phyloP scores from a whole-genome alignment of 164 flowering plant species.

The Vitis amurensis region DNA sequence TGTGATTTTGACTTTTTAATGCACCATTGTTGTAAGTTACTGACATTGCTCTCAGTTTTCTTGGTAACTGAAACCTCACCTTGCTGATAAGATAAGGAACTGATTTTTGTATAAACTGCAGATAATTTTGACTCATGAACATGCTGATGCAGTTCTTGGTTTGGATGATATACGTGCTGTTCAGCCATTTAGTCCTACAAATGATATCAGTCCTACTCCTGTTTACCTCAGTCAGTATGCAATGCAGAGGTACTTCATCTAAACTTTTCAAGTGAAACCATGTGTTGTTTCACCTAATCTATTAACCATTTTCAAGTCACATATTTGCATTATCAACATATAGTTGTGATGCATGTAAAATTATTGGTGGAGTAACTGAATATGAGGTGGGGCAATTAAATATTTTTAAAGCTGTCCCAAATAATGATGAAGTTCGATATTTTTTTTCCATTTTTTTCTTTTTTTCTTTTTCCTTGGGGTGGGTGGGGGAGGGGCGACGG shows the following conservation, averaged over 20 bases:
- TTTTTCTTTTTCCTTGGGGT: no score
- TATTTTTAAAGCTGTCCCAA: no score
- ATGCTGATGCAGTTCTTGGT: slow-evolving; percentile 99
- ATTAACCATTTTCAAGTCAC: not conserved
- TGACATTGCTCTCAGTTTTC: not conserved
- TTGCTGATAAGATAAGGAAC: not conserved
- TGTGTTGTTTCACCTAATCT: not conserved
- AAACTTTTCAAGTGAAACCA: no score
- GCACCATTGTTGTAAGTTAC: not conserved
- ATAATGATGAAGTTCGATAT: no score
- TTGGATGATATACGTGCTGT: slow-evolving; percentile 86
- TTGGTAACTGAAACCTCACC: not conserved
- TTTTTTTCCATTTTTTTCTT: no score
- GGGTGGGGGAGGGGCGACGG: no score
- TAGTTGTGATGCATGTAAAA: not conserved
- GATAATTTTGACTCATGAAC: slow-evolving; percentile 98
- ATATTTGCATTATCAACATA: not conserved
- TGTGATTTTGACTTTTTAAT: not conserved
- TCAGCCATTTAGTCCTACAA: slow-evolving; percentile 78
- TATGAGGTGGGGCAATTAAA: no score
- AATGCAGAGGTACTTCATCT: slow-evolving; percentile 68
- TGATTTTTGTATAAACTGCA: slow-evolving; percentile 38
- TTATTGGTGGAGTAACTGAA: not conserved
- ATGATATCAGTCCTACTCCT: slow-evolving; percentile 82
- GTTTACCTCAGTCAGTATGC: slow-evolving; percentile 67